Evolutionary conservation across 257 asterid genomes (phyloP), one percentile per base, ranked within the genome.

Genomic region (Striga asiatica): DNA sequence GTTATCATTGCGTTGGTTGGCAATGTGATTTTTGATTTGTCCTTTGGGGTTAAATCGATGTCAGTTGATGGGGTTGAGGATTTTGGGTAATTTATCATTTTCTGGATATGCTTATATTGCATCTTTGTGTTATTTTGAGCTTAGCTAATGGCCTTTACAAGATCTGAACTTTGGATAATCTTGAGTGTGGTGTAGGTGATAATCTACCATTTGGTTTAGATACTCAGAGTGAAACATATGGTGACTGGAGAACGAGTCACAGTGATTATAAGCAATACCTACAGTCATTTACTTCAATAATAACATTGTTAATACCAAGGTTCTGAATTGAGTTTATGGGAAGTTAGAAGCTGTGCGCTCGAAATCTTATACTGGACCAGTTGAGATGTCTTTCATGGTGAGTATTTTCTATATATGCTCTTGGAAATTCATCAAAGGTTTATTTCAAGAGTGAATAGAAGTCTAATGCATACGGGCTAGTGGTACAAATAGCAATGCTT

Each of bases 81-180:
- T 43, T 49, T 56, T 21, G 10, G 18, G 51, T 17, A n/a, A 8
- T 63, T 1, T 29, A 14, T 13, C 3, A 39, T 13, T 54, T 21
- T n/a, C 22, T 22, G 4, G 45, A n/a, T 47, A 13, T 19, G 22
- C 6, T 3, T 41, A 7, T 53, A n/a, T 16, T 37, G 28, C 51
- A 37, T 60, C 50, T 4, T 53, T 37, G 8, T 17, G 29, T 62
- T 50, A n/a, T 49, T 69, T 18, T 20, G 13, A 24, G 56, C 45
- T 50, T 12, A 29, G 3, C 39, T 25, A 21, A 39, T 50, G 43
- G 18, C 5, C n/a, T 51, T n/a, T 21, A 47, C 48, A 9, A n/a
- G 8, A 41, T 65, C 9, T 24, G 20, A 24, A 9, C 19, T 22
- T 20, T 31, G 29, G 62, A 20, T 53, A 38, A 17, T 63, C 60